Base-by-base conservation (phyloP, 305 asterid genomes). In the Fraxinus platypoda region DNA sequence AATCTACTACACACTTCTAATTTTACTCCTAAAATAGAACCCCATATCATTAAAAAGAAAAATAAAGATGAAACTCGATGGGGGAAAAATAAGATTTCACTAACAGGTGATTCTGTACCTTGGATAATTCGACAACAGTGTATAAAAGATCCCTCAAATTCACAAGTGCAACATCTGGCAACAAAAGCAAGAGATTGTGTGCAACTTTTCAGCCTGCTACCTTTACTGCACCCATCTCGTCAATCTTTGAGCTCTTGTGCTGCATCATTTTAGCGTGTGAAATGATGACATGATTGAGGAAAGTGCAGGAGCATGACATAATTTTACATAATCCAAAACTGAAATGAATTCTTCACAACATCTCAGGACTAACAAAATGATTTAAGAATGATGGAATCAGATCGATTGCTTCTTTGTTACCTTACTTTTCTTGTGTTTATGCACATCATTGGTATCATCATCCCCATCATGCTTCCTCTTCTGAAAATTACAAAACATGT, bases 351-450 rank as follows among this genome's bases (percentile, higher is more conserved):
- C 62, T 19, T 17, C 62, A 52, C 19, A 31, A 52, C 35, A 82
- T 25, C 75, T 54, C 23, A 70, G 62, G 64, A 21, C 12, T 78
- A n/a, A n/a, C 83, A 81, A 85, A 68, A 78, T 2, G 25, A 43
- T n/a, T 35, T 31, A 54, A 78, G 25, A 62, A 80, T 37, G 82
- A 68, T 9, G 78, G 78, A 81, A 81, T 68, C 57, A 79, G 71
- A 71, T 26, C 31, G 71, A 76, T 43, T 80, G 52, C 75, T 79
- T 85, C 81, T 54, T 35, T 76, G 76, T 83, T 92, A 95, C 99
- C 98, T 95, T 95, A 85, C 93, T 94, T 88, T 89, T 94, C 94
- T 94, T 95, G 95, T 93, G 99, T 87, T 93, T 95, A 83, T 93
- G 92, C 80, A 89, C 78, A 80, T 93, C 99, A 83, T 82, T 87